Evolutionary conservation across 768 basidiomycete species (phyloP), one percentile per base, ranked within the genome.

Genomic region (Dentipellis sp.): DNA sequence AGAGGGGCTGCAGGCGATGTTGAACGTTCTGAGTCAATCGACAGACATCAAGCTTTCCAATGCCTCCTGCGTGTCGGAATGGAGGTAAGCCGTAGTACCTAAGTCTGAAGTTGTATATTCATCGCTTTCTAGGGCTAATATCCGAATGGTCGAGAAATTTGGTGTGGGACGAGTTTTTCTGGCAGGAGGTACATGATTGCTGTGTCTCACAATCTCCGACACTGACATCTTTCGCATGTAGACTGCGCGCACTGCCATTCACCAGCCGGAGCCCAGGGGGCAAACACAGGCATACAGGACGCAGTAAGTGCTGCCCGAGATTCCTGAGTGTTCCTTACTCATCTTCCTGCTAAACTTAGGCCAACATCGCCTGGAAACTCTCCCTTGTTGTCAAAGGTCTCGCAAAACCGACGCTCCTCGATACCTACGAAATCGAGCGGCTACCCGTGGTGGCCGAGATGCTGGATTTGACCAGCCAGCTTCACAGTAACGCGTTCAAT

Each of bases 181-280:
- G 12, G 73, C 66, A 23, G 80, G 79, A 62, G 80, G 79, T 76
- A 47, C 4, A 67, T 39, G 14, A 16, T n/a, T 3, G 29, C 6
- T 6, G 29, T 51, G 19, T 49, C 10, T 21, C 10, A 10, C 22
- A 17, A 2, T 29, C 35, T 38, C 17, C 36, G 3, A 12, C 9
- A 11, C 3, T 21, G 4, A 38, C 53, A 6, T 29, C 29, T 29
- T 6, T 6, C 17, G 4, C 6, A 29, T 29, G 29, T 29, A 81
- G 79, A 81, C 60, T 72, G 76, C 19, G 78, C 75, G 0, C 80
- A 81, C 54, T 67, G 72, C 21, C 76, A 78, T 55, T 70, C 70
- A 36, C 75, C 74, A 10, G 67, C 67, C 7, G 77, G 77, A 16
- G 75, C 71, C 1, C 56, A 69, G 54, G 69, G 69, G 2, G 52